Evolutionary conservation across 208 protist species (phyloP).

Genomic region (Wallacemonas sp.): DNA sequence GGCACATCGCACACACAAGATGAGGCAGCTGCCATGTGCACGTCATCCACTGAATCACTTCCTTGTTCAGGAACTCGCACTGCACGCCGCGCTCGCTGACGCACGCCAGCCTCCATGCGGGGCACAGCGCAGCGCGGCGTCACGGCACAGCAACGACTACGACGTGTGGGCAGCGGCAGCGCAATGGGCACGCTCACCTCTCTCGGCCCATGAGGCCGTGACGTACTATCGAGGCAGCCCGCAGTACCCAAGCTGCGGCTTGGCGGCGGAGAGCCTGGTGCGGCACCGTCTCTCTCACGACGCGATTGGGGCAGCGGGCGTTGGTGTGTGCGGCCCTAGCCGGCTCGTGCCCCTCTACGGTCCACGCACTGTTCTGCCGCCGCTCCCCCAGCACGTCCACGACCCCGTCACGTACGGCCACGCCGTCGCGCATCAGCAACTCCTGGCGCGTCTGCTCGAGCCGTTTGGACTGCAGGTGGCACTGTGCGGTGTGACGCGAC

Average conservation of each 20-base stretch:
- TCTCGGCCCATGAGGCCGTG: slow-evolving; percentile 4
- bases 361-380: slow-evolving; percentile 27
- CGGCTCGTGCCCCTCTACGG: slow-evolving; percentile 39
- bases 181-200: not conserved
- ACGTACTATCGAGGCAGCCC: not conserved
- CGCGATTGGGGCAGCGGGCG: not conserved
- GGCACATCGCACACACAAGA: not conserved
- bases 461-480: slow-evolving; percentile 49
- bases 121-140: not conserved
- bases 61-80: slow-evolving; percentile 63
- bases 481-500: slow-evolving; percentile 40
- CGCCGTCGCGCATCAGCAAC: slow-evolving; percentile 36
- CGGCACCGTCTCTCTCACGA: not conserved
- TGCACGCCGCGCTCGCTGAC: slow-evolving; percentile 37
- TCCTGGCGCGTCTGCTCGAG: slow-evolving; percentile 33
- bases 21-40: slow-evolving; percentile 36
- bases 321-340: slow-evolving; percentile 1
- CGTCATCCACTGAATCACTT: slow-evolving; percentile 62
- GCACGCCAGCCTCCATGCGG: slow-evolving; percentile 10
- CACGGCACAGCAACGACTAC: not conserved
- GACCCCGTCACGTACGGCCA: slow-evolving; percentile 63
- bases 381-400: slow-evolving; percentile 16
- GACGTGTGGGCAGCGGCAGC: slow-evolving; percentile 14
- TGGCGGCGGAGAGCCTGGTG: not conserved
- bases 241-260: not conserved